These are phyloP conservation scores for Boletus rex-veris DNA, from an alignment of 768 basidiomycete species.

Conservation along the genomic window DNA sequence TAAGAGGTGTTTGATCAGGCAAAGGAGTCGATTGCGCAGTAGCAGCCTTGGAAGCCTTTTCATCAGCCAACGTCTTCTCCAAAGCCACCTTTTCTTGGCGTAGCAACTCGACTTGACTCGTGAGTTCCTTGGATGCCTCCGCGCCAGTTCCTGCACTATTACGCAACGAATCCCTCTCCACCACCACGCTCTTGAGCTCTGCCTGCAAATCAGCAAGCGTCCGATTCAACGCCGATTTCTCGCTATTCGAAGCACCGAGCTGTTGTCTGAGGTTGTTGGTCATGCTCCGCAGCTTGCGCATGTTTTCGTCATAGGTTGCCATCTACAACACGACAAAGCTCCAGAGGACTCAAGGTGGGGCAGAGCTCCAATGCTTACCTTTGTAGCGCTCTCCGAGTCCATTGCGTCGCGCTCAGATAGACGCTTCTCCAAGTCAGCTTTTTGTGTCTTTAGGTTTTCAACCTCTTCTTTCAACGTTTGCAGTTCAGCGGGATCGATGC, in stretches of 20 bases:
- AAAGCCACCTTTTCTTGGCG: slow-evolving; percentile 37
- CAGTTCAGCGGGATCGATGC: slow-evolving; percentile 82
- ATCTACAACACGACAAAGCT: slow-evolving; percentile 29
- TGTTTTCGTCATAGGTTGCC: slow-evolving; percentile 40
- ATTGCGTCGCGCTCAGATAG: slow-evolving; percentile 31
- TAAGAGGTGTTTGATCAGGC: slow-evolving; percentile 24
- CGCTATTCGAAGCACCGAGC: slow-evolving; percentile 21
- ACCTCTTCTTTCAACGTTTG: slow-evolving; percentile 76
- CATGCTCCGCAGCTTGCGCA: slow-evolving; percentile 35
- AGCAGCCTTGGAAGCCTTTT: slow-evolving; percentile 30
- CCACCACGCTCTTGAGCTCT: slow-evolving; percentile 27
- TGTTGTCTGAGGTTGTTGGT: slow-evolving; percentile 26
- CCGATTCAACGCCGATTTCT: slow-evolving; percentile 31
- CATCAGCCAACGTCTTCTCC: slow-evolving; percentile 38
- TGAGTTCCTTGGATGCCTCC: slow-evolving; percentile 29
- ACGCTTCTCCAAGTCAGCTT: slow-evolving; percentile 33
- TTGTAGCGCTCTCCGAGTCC: slow-evolving; percentile 26
- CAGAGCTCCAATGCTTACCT: slow-evolving; percentile 24
- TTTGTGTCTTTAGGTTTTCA: slow-evolving; percentile 46
- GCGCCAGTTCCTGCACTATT: slow-evolving; percentile 8
- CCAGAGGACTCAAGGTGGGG: background rate
- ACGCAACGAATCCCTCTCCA: slow-evolving; percentile 30
- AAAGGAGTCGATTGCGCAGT: slow-evolving; percentile 8
- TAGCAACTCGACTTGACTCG: slow-evolving; percentile 35
- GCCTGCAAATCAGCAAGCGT: slow-evolving; percentile 23